A percentile compares a stretch with the other conserved stretches of the same genome.
Conservation (phyloP, 345 rosid species). For the Salix viminalis region DNA sequence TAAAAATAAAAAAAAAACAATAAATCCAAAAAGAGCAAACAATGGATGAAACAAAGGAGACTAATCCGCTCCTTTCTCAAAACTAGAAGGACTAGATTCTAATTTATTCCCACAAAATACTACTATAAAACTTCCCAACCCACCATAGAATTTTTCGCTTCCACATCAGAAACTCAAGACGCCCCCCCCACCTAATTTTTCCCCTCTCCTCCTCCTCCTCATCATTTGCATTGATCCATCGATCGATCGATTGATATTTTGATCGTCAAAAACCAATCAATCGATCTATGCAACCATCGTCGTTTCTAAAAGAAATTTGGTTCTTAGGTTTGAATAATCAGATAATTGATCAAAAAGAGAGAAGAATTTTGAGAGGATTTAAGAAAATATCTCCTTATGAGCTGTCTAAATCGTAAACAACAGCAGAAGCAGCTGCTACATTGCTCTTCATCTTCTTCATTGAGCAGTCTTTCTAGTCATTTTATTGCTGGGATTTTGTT, state of each 20-base stretch:
- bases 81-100: too few relatives aligned
- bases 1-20: too few relatives aligned
- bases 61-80: too few relatives aligned
- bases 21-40: too few relatives aligned
- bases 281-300: neutral
- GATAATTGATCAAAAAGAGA: neutral
- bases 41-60: too few relatives aligned
- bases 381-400: conserved; percentile 7
- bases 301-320: neutral
- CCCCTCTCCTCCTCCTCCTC: neutral
- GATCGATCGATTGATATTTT: neutral
- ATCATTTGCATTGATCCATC: neutral
- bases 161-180: too few relatives aligned
- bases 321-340: neutral
- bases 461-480: conserved; percentile 40
- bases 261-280: neutral
- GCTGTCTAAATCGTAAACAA: conserved; percentile 7
- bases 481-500: conserved; percentile 52
- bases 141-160: too few relatives aligned
- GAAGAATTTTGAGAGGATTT: neutral
- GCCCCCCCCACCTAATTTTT: too few relatives aligned
- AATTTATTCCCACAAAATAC: too few relatives aligned
- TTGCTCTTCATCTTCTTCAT: conserved; percentile 31
- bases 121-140: too few relatives aligned
- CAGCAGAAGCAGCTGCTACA: conserved; percentile 24